Conservation (phyloP, 2,329 filamentous ascomycete species). For the Neurospora crassa region DNA sequence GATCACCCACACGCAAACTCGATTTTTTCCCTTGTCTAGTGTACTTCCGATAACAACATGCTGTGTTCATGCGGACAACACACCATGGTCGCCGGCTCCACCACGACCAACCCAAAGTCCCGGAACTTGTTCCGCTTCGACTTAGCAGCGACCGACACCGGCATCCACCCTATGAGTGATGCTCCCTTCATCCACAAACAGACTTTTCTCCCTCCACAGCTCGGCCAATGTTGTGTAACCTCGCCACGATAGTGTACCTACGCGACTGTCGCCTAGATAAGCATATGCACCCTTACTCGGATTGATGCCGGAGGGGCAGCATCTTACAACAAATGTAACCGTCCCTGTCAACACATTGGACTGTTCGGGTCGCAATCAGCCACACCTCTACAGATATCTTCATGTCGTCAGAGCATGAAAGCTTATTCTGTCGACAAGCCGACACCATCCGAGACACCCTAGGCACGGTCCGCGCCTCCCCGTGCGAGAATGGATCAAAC, state of each 20-base stretch:
- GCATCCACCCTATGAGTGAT: not conserved
- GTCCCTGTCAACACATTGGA: not conserved
- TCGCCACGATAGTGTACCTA: not conserved
- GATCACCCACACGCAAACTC: not conserved
- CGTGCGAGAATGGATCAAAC: not conserved
- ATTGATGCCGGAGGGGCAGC: not conserved
- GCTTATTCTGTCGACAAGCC: not conserved
- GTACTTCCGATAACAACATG: not conserved
- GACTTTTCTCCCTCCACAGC: not conserved
- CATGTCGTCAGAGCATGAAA: not conserved
- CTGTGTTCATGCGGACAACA: not conserved
- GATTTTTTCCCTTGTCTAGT: not conserved
- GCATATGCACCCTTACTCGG: not conserved
- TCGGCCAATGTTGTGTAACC: not conserved
- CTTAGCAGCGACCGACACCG: not conserved
- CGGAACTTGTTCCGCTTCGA: not conserved
- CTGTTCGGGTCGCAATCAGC: not conserved
- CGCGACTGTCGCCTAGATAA: not conserved
- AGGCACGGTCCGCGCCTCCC: not conserved
- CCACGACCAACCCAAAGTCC: not conserved
- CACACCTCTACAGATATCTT: not conserved
- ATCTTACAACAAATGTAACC: not conserved
- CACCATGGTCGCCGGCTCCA: not conserved
- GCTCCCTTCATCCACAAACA: not conserved
- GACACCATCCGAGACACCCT: not conserved